Percentiles rank a stretch among this genome's conserved stretches.
Conservation (phyloP, 345 rosid species). For the Barbarea vulgaris region DNA sequence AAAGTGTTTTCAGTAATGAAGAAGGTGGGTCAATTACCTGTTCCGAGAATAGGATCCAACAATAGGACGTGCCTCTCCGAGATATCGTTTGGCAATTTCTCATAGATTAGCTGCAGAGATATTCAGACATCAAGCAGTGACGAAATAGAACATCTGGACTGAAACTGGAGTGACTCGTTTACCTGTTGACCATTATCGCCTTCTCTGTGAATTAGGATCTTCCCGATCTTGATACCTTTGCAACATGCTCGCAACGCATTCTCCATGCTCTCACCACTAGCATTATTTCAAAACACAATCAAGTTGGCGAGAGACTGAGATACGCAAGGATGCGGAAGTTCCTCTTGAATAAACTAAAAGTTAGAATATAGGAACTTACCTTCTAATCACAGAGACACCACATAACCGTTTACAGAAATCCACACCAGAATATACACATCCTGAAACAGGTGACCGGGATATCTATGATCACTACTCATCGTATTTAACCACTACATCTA, state of each 20-base stretch:
- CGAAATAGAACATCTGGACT: background rate
- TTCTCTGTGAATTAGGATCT: constrained; percentile 95
- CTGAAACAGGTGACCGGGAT: constrained; percentile 47
- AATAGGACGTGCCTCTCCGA: constrained; percentile 88
- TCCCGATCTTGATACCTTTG: constrained; percentile 97
- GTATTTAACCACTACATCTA: background rate
- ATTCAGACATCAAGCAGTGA: constrained; percentile 23
- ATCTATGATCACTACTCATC: background rate
- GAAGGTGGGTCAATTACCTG: constrained; percentile 54
- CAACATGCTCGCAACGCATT: constrained; percentile 98
- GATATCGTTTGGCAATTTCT: constrained; percentile 89
- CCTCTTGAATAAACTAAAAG: constrained; percentile 19
- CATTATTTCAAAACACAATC: constrained; percentile 11
- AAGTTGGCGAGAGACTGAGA: constrained; percentile 22
- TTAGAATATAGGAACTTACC: constrained; percentile 53
- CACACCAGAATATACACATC: constrained; percentile 94
- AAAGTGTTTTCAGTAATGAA: background rate
- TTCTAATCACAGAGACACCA: constrained; percentile 95
- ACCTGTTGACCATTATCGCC: constrained; percentile 99
- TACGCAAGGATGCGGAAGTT: background rate
- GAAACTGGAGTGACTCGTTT: constrained; percentile 15
- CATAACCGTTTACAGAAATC: constrained; percentile 98
- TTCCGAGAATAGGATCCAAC: constrained; percentile 95
- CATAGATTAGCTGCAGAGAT: constrained; percentile 75
- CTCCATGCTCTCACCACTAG: constrained; percentile 99